Base-by-base conservation (phyloP, 345 rosid genomes). In the Streptanthus diversifolius region DNA sequence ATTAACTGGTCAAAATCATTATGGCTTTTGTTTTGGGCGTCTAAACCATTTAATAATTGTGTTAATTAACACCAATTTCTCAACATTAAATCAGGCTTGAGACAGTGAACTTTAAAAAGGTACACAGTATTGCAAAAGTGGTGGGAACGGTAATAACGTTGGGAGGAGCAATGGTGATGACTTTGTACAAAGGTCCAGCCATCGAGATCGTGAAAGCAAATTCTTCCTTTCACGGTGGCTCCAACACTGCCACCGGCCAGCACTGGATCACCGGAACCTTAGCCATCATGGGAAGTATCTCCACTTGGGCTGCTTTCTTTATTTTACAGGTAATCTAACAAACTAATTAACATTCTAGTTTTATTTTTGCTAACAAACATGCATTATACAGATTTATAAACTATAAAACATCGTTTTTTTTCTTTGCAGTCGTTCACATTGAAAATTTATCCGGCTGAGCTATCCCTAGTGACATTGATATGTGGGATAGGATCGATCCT, bases 141-240 rank as follows among this genome's bases (percentile, higher is more conserved):
- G 35, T 84, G 0, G 98, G 98, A 65, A 93, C 98, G 3, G 75
- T 36, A 2, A 75, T 93, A 21, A 90, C 97, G 0, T 89, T 90
- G 0, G 65, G 63, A 7, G 98, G 98, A 66, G 97, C 98, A n/a
- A 89, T 89, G 98, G 85, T 87, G 8, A 93, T 93, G 98, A 93
- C 98, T 5, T 69, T 93, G 36, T 87, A 86, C 86, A 90, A 86
- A 81, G 98, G 98, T 52, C 98, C 97, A 2, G 79, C 86, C 48
- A 41, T 93, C 9, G 76, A 90, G 33, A 75, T 93, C 54, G 57
- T 83, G 2, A 77, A 58, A 56, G 84, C 86, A 2, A 72, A 53
- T 10, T 25, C 41, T 55, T 79, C 82, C 68, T 81, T 73, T n/a
- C 84, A 49, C 9, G 73, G 77, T 1, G 68, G 73, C 17, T n/a